Evolutionary conservation across 2,329 filamentous ascomycete genomes (phyloP).

Genomic region (Westerdykella ornata): DNA sequence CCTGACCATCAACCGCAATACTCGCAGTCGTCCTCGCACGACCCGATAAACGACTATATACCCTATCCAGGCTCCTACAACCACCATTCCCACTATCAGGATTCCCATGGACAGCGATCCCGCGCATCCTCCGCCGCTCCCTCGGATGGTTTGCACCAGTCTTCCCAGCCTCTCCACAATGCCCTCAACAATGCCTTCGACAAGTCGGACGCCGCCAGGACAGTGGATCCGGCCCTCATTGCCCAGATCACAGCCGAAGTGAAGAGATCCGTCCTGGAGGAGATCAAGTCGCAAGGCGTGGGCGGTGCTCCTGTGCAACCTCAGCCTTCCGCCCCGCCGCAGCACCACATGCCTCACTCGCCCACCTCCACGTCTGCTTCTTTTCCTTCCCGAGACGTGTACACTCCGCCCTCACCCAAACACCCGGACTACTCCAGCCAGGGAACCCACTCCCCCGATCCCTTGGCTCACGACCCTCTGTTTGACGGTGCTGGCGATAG

Average conservation of each 20-base stretch:
- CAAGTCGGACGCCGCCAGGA: conserved; percentile 44
- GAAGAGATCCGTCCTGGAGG: conserved; percentile 39
- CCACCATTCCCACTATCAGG: conserved; percentile 12
- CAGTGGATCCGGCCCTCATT: conserved; percentile 55
- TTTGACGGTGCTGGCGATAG: conserved; percentile 28
- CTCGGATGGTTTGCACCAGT: conserved; percentile 34
- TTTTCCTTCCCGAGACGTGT: conserved; percentile 44
- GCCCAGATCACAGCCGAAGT: conserved; percentile 57
- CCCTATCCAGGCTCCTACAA: conserved; percentile 19
- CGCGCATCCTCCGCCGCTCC: conserved; percentile 28
- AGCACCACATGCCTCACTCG: conserved; percentile 35
- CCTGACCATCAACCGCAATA: conserved; percentile 13
- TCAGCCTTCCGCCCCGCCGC: conserved; percentile 30
- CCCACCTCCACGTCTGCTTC: conserved; percentile 44
- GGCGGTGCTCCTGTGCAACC: conserved; percentile 21
- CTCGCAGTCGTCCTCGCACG: neutral
- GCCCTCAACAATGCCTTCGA: conserved; percentile 53
- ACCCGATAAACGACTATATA: too few relatives aligned
- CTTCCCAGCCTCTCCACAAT: conserved; percentile 48
- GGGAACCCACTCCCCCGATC: conserved; percentile 35
- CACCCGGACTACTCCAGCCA: conserved; percentile 27
- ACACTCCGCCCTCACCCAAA: conserved; percentile 51
- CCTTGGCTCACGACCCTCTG: conserved; percentile 23
- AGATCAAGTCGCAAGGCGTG: conserved; percentile 41
- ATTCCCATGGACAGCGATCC: conserved; percentile 8